These are phyloP conservation scores for Neurospora sp. DNA, from an alignment of 495 filamentous ascomycete genomes.

Conservation along the genomic window DNA sequence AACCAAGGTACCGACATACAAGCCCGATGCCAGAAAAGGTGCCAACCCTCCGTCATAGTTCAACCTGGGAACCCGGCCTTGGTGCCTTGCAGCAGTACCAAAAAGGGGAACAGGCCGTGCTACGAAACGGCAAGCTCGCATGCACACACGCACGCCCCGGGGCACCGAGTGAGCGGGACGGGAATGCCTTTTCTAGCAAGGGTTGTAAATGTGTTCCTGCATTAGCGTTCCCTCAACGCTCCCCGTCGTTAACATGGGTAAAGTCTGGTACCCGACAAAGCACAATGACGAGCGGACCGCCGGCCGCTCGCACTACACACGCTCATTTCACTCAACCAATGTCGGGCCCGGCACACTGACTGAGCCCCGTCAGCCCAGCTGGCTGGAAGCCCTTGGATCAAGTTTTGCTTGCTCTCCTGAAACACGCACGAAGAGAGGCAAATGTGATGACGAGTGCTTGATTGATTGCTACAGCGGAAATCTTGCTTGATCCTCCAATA, in stretches of 20 bases:
- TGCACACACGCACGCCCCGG: neutral
- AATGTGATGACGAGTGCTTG: neutral
- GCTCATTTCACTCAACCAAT: neutral
- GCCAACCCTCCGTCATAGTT: neutral
- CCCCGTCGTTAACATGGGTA: neutral
- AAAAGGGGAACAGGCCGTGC: neutral
- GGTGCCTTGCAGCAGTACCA: neutral
- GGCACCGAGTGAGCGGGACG: neutral
- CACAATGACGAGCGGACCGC: neutral
- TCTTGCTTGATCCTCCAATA: neutral
- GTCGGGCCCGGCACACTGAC: neutral
- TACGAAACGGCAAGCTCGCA: neutral
- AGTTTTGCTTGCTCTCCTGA: neutral
- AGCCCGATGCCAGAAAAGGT: neutral
- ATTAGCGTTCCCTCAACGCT: neutral
- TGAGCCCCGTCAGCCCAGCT: neutral
- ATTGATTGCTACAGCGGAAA: neutral
- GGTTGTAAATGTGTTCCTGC: neutral
- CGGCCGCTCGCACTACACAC: neutral
- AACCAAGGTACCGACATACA: neutral
- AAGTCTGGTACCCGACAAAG: neutral
- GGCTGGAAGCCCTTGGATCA: neutral
- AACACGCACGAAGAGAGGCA: neutral
- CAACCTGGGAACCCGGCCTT: neutral
- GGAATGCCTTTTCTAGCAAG: neutral